Conservation (phyloP, 495 filamentous ascomycete species). For the Pyrenopolyporus hunteri region DNA sequence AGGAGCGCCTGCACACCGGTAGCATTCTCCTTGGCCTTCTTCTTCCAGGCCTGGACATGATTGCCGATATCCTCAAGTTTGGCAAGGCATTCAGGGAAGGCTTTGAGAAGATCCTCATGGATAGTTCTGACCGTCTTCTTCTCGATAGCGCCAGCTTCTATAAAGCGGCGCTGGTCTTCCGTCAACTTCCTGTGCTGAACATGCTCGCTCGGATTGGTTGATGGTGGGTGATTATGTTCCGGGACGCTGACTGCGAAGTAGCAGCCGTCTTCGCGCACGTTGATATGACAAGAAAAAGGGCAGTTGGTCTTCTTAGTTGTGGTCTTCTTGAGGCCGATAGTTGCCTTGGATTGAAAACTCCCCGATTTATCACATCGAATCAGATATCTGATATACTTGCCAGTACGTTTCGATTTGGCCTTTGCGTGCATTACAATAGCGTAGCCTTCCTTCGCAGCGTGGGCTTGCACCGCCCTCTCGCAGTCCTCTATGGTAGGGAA, state of each 20-base stretch:
- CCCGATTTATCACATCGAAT: constrained; percentile 43
- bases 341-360: constrained; percentile 38
- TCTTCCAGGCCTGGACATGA: constrained; percentile 40
- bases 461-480: constrained; percentile 32
- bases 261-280: constrained; percentile 36
- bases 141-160: constrained; percentile 38
- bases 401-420: constrained; percentile 38
- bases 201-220: constrained; percentile 31
- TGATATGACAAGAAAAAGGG: constrained; percentile 38
- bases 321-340: constrained; percentile 37
- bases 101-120: constrained; percentile 34
- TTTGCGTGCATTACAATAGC: constrained; percentile 40
- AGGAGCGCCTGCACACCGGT: constrained; percentile 41
- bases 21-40: constrained; percentile 41
- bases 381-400: constrained; percentile 40
- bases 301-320: constrained; percentile 43
- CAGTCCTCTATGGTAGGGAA: constrained; percentile 38
- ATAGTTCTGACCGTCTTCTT: constrained; percentile 39
- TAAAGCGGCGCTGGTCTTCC: constrained; percentile 38
- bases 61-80: constrained; percentile 42
- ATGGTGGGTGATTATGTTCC: constrained; percentile 41
- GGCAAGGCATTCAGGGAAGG: constrained; percentile 31
- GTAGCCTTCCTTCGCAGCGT: constrained; percentile 40
- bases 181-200: constrained; percentile 40
- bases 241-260: constrained; percentile 35